phyloP scores from a whole-genome alignment of 352 stramenopile species.

The Globisporangium okanoganense region DNA sequence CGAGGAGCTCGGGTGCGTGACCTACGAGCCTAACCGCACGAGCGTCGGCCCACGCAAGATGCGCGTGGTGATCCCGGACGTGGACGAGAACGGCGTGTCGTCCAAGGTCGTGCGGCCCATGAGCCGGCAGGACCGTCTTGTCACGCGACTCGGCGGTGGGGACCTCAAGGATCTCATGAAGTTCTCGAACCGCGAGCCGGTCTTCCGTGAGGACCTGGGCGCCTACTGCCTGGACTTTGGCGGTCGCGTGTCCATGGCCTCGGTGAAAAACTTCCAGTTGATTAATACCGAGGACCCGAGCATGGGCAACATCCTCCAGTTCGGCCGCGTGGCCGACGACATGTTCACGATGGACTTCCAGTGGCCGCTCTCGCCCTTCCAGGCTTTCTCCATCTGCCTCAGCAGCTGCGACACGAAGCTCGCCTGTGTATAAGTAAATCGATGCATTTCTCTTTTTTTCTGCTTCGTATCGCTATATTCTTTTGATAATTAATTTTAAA shows the following conservation, averaged over 20 bases:
- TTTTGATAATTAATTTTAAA: slow-evolving; percentile 4
- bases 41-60: slow-evolving; percentile 85
- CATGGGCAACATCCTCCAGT: slow-evolving; percentile 87
- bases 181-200: slow-evolving; percentile 83
- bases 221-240: slow-evolving; percentile 54
- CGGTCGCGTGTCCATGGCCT: slow-evolving; percentile 7
- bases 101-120: slow-evolving; percentile 84
- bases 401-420: slow-evolving; percentile 89
- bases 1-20: slow-evolving; percentile 81
- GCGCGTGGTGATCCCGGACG: slow-evolving; percentile 76
- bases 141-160: slow-evolving; percentile 59
- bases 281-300: slow-evolving; percentile 79
- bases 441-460: not conserved
- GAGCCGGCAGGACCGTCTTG: slow-evolving; percentile 80
- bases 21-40: slow-evolving; percentile 84
- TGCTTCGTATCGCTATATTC: not conserved
- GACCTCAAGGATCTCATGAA: slow-evolving; percentile 85
- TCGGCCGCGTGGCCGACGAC: slow-evolving; percentile 86
- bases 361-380: slow-evolving; percentile 84
- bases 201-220: slow-evolving; percentile 82
- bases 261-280: slow-evolving; percentile 85
- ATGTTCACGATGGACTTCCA: slow-evolving; percentile 92
- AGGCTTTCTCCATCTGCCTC: slow-evolving; percentile 87
- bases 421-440: slow-evolving; percentile 76
- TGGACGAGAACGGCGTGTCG: slow-evolving; percentile 74